Base-by-base conservation (phyloP, 2,329 filamentous ascomycete species). In the Xylaria polymorpha region DNA sequence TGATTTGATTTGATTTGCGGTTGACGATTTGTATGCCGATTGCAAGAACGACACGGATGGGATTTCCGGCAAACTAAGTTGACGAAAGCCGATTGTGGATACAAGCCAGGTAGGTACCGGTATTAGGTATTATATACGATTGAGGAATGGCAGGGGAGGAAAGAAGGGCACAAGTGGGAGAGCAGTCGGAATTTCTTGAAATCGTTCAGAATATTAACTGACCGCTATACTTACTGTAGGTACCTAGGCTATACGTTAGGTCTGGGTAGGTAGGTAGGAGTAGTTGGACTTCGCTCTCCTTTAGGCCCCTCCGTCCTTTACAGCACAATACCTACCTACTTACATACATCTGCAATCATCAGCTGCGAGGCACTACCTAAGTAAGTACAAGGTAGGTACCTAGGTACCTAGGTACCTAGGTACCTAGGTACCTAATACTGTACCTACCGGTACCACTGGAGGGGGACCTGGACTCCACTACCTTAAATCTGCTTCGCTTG, bases 1-100 rank as follows among this genome's bases (percentile, higher is more conserved):
- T 51, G 25, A 51, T 51, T 51, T 51, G 25, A 20, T 48, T 60
- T 51, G 48, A 51, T 51, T 51, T 51, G 25, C 18, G 25, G 29
- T 46, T 46, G 15, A 29, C n/a, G 53, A 25, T 35, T 48, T 8
- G 29, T 9, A 20, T 22, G 37, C 8, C 18, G 29, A 48, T 48
- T 18, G n/a, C 4, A 3, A 29, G 22, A 56, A 14, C n/a, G 41
- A 20, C n/a, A 8, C 3, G n/a, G 6, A 41, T 41, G 9, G 12
- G 14, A 22, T 10, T 25, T 25, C 15, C n/a, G 32, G 15, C 25
- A 41, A 20, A 5, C 6, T 43, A 14, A 14, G 41, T 43, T 50
- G 46, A 50, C 12, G 46, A 50, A 20, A 14, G 22, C 22, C 46
- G 46, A 50, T 20, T 50, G 46, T 50, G 20, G 12, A 50, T 50